phyloP scores from a whole-genome alignment of 2,329 filamentous ascomycete genomes.

The Cladophialophora psammophila region DNA sequence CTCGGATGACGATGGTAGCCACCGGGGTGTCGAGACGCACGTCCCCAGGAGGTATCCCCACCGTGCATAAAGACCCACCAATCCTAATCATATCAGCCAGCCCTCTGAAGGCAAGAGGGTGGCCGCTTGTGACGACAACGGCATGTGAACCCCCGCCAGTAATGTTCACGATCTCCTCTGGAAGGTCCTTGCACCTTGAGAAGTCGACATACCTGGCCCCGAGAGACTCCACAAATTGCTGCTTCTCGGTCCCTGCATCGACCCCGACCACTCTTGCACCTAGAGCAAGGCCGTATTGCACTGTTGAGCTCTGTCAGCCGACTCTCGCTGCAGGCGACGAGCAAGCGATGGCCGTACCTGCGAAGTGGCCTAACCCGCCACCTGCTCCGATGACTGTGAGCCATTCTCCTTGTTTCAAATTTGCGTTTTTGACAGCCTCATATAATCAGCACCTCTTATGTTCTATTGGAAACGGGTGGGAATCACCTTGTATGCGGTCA shows the following conservation, averaged over 20 bases:
- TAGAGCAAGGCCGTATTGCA: constrained; percentile 54
- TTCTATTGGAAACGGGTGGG: neutral
- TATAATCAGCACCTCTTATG: constrained; percentile 8
- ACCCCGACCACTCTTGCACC: constrained; percentile 54
- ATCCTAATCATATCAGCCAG: constrained; percentile 54
- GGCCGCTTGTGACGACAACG: constrained; percentile 54
- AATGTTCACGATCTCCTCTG: constrained; percentile 46
- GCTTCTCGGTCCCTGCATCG: constrained; percentile 51
- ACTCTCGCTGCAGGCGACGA: neutral
- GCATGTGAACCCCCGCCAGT: constrained; percentile 49
- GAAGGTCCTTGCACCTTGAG: constrained; percentile 44
- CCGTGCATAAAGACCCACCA: constrained; percentile 54
- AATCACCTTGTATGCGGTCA: constrained; percentile 54
- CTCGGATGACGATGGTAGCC: constrained; percentile 55
- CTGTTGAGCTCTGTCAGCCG: constrained; percentile 38
- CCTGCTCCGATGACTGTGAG: constrained; percentile 56
- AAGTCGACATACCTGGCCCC: constrained; percentile 56
- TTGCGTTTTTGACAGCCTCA: constrained; percentile 53
- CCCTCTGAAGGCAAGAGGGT: constrained; percentile 48
- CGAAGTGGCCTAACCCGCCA: constrained; percentile 56
- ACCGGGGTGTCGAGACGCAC: constrained; percentile 52
- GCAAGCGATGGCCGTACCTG: constrained; percentile 43
- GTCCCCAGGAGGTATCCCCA: constrained; percentile 53
- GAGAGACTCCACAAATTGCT: constrained; percentile 49
- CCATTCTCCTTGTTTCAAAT: constrained; percentile 51